Percentiles rank a stretch among this genome's conserved stretches.
Evolutionary conservation across 331 rosid species (phyloP).

Genomic region (Saraca asoca): DNA sequence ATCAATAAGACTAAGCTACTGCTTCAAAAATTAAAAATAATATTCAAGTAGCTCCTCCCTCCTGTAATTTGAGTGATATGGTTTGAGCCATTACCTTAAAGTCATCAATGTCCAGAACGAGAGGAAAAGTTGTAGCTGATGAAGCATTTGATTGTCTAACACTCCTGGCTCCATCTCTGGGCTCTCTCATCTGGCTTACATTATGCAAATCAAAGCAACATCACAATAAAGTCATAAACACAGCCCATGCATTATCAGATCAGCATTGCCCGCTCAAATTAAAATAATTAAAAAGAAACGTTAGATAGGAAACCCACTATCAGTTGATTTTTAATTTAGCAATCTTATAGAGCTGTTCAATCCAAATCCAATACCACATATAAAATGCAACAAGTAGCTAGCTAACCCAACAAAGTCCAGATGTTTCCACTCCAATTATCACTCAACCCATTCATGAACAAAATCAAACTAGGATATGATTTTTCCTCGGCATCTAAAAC

Average conservation of each 20-base stretch:
- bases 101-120: conserved; percentile 62
- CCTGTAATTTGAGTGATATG: background rate
- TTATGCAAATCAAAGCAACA: background rate
- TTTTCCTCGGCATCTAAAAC: background rate
- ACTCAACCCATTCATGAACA: conserved; percentile 9
- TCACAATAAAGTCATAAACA: conserved; percentile 7
- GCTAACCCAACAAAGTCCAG: background rate
- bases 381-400: background rate
- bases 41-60: background rate
- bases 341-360: background rate
- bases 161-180: conserved; percentile 45
- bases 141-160: conserved; percentile 37
- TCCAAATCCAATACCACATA: too few species aligned
- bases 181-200: conserved; percentile 54
- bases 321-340: background rate
- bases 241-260: background rate
- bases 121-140: conserved; percentile 49
- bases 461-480: background rate
- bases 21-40: background rate
- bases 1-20: background rate
- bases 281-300: background rate
- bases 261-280: background rate
- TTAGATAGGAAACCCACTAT: background rate
- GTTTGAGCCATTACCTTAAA: conserved; percentile 55
- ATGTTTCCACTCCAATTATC: background rate